Evolutionary conservation across 768 basidiomycete species (phyloP).

Genomic region (Collybia sordida): DNA sequence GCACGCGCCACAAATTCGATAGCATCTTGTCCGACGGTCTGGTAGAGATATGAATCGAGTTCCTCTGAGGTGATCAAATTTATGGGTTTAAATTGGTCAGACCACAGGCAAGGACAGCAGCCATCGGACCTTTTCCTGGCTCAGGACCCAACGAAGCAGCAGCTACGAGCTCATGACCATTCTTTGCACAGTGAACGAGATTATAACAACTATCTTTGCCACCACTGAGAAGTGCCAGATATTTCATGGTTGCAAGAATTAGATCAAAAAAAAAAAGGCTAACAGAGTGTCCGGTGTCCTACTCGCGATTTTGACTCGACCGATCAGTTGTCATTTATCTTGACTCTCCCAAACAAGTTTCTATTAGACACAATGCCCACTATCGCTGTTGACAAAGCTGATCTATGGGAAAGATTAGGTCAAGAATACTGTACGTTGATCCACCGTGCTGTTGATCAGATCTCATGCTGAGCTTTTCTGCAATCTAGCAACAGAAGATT

Average conservation of each 20-base stretch:
- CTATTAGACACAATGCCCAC: constrained; percentile 74
- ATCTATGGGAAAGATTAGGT: constrained; percentile 87
- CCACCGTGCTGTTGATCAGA: neutral
- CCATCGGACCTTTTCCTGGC: constrained; percentile 74
- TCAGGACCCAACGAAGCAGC: constrained; percentile 87
- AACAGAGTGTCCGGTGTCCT: constrained; percentile 19
- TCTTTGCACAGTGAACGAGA: constrained; percentile 80
- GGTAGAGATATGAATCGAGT: constrained; percentile 97
- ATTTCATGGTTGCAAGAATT: constrained; percentile 62
- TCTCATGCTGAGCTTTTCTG: constrained; percentile 16
- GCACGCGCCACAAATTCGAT: constrained; percentile 85
- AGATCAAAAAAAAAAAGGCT: constrained; percentile 12
- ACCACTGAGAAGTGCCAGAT: constrained; percentile 91
- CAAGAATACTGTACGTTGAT: constrained; percentile 68
- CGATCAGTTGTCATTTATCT: constrained; percentile 9
- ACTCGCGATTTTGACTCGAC: constrained; percentile 32
- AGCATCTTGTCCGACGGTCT: constrained; percentile 97
- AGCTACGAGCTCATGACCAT: constrained; percentile 86
- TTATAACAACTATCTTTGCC: constrained; percentile 99
- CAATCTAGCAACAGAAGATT: constrained; percentile 81
- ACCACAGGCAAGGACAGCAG: constrained; percentile 13
- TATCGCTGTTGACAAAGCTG: constrained; percentile 91
- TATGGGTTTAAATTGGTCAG: constrained; percentile 17
- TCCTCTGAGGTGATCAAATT: constrained; percentile 66
- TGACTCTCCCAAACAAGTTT: constrained; percentile 10